A percentile compares a stretch with the other conserved stretches of the same genome.
phyloP scores from a whole-genome alignment of 2,329 filamentous ascomycete species.

The Thermochaetoides dissita region DNA sequence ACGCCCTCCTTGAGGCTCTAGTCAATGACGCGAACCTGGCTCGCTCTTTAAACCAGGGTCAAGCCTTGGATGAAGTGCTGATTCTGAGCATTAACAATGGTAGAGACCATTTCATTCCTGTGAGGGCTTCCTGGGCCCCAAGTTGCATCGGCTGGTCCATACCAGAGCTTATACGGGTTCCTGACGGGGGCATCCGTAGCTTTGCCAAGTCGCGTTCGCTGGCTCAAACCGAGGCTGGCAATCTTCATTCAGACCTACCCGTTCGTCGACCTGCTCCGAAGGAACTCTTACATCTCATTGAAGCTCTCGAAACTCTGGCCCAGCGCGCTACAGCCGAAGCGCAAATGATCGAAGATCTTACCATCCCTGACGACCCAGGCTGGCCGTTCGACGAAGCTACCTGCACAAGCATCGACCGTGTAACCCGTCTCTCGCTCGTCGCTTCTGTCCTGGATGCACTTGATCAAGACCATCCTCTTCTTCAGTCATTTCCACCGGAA shows the following conservation, averaged over 20 bases:
- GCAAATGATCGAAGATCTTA: conserved; percentile 43
- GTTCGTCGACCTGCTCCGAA: conserved; percentile 70
- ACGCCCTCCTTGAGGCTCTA: conserved; percentile 52
- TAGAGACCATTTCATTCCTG: conserved; percentile 79
- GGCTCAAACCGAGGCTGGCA: conserved; percentile 25
- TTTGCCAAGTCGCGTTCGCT: conserved; percentile 24
- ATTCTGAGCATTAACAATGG: conserved; percentile 73
- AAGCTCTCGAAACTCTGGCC: conserved; percentile 50
- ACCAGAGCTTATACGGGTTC: conserved; percentile 76
- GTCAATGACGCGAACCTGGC: conserved; percentile 52
- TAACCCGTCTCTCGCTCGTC: conserved; percentile 18
- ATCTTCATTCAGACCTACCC: conserved; percentile 41
- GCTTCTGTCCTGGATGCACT: conserved; percentile 47
- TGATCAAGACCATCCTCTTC: conserved; percentile 53
- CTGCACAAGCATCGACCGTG: conserved; percentile 19
- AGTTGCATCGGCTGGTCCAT: conserved; percentile 74
- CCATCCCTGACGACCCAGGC: conserved; percentile 38
- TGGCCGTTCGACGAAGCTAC: conserved; percentile 44
- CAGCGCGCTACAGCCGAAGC: conserved; percentile 46
- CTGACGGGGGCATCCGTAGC: conserved; percentile 60
- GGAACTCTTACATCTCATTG: conserved; percentile 80
- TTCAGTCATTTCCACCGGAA: conserved; percentile 47
- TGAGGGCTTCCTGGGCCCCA: conserved; percentile 65
- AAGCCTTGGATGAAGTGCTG: conserved; percentile 67
- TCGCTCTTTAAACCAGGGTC: conserved; percentile 56